Evolutionary conservation across 2,329 filamentous ascomycete genomes (phyloP), one percentile per base, ranked within the genome.

Genomic region (Pseudogymnoascus sp.): DNA sequence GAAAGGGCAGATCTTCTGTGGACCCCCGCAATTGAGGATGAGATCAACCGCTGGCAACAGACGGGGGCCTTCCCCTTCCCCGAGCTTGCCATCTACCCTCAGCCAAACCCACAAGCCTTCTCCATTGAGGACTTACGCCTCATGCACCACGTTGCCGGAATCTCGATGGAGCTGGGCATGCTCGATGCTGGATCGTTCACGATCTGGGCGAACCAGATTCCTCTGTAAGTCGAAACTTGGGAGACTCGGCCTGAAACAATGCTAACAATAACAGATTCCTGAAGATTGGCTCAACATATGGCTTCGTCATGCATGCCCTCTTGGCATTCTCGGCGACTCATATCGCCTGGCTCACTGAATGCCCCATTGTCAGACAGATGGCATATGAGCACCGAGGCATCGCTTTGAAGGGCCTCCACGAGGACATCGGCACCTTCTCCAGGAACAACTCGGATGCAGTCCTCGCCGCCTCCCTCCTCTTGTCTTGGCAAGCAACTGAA

Each of bases 401-500:
- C 67, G 93, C 94, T 10, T 80, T 97, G 64, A 92, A 90, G 69
- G 93, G 93, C 2, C 78, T 97, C 58, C 91, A 96, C 71, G 89
- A 92, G 71, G 91, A 92, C 29, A 92, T 97, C 68, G 85, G 87
- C 49, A 82, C 83, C 19, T 97, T 97, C 75, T 95, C 90, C 2
- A 86, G 86, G 69, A 86, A 89, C 61, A 96, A 92, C 65, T 93
- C 91, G 1, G 93, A 99, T 76, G 92, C 92, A 45, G 88, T 97
- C 65, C 82, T 99, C 62, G 93, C 92, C 26, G 91, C 92, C 33
- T 97, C 93, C 26, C 85, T 97, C 49, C 83, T 97, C 58, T 82
- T 99, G 59, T 95, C 92, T 38, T 97, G 94, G 92, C 93, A 97
- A 78, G 90, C 91, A 62, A 94, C 88, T 64, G 93, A 97, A 78